phyloP scores from a whole-genome alignment of 2,329 filamentous ascomycete species.

The Taxawa tesnikishii region DNA sequence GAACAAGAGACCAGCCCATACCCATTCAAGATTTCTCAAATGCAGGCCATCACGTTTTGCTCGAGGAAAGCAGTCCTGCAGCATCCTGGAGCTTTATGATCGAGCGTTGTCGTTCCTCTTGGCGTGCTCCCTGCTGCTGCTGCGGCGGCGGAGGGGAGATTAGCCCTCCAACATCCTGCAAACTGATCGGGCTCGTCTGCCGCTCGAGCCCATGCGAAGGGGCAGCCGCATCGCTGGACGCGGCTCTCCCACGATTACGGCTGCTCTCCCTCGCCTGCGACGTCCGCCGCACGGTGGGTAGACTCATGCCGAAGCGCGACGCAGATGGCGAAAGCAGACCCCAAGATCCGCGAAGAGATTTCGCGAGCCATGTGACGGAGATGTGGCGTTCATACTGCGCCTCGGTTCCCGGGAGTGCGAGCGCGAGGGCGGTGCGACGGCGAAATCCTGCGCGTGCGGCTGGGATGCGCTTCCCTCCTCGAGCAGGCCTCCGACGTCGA shows the following conservation, averaged over 20 bases:
- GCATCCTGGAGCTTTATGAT: no score
- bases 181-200: conserved; percentile 14
- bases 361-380: background rate
- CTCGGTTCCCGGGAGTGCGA: conserved; percentile 5
- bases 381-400: conserved; percentile 1
- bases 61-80: no score
- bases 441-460: conserved; percentile 17
- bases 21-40: no score
- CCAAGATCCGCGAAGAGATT: conserved; percentile 6
- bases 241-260: background rate
- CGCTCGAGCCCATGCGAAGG: conserved; percentile 12
- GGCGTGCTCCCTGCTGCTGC: no score
- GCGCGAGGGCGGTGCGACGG: conserved; percentile 29
- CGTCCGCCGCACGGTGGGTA: conserved; percentile 11
- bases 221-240: background rate
- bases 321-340: conserved; percentile 4
- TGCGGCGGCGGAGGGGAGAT: no score
- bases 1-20: no score
- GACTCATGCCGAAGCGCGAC: conserved; percentile 3
- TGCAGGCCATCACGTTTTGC: no score
- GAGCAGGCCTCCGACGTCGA: conserved; percentile 70
- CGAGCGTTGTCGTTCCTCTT: no score
- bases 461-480: conserved; percentile 35
- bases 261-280: background rate
- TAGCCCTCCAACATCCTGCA: conserved; percentile 21